phyloP scores from a whole-genome alignment of 2,329 filamentous ascomycete genomes.

The Cladophialophora bantiana region DNA sequence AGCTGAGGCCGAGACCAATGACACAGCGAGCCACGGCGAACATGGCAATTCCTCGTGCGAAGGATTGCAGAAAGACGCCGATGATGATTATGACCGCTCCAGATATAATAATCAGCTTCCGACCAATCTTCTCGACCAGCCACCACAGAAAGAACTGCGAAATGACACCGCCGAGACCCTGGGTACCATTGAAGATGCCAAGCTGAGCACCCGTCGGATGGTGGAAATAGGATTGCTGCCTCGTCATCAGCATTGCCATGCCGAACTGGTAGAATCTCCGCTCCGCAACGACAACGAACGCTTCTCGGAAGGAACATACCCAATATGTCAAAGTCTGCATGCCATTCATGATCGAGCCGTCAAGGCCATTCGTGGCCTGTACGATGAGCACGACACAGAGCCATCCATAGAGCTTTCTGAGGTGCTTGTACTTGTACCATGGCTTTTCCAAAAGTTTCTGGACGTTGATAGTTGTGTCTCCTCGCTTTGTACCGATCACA shows the following conservation, averaged over 20 bases:
- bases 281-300: not conserved
- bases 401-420: conserved; percentile 26
- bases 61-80: conserved; percentile 26
- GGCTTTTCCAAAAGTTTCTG: conserved; percentile 27
- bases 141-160: conserved; percentile 29
- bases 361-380: conserved; percentile 23
- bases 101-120: conserved; percentile 22
- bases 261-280: not conserved
- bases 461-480: conserved; percentile 27
- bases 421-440: conserved; percentile 30
- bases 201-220: conserved; percentile 37
- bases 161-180: conserved; percentile 25
- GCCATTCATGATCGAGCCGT: conserved; percentile 43
- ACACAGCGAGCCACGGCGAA: conserved; percentile 27
- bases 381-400: conserved; percentile 30
- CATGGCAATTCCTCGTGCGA: conserved; percentile 23
- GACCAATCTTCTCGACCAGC: conserved; percentile 28
- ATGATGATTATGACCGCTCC: conserved; percentile 27
- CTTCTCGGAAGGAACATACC: conserved; percentile 9
- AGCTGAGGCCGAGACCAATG: conserved; percentile 25
- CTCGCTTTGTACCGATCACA: conserved; percentile 23
- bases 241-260: conserved; percentile 3
- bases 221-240: conserved; percentile 42
- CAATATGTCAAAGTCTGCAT: conserved; percentile 40
- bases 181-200: conserved; percentile 27